These are phyloP conservation scores for Sonneratia caseolaris DNA, from an alignment of 345 rosid species.

Conservation along the genomic window DNA sequence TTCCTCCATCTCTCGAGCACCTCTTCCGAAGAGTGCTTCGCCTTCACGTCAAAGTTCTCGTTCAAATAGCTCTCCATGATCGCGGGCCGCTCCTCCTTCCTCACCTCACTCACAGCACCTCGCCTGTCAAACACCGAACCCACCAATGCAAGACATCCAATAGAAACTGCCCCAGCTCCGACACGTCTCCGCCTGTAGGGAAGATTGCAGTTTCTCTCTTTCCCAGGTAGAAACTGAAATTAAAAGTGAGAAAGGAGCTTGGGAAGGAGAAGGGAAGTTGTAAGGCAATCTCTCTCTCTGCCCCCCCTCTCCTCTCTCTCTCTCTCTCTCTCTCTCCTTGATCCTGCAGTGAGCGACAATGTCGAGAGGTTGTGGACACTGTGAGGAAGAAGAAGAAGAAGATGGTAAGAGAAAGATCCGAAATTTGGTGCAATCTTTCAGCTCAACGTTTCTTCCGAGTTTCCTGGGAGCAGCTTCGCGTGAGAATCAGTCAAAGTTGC, in stretches of 20 bases:
- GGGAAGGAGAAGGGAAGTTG: neutral
- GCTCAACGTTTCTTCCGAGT: too few relatives aligned
- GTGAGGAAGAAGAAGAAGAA: neutral
- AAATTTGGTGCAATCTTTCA: neutral
- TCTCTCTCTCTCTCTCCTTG: neutral
- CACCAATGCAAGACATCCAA: neutral
- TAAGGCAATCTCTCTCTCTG: neutral
- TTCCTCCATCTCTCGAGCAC: slow-evolving; percentile 62
- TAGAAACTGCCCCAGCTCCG: neutral
- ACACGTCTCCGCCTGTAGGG: neutral
- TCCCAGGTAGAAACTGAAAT: neutral
- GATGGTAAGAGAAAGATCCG: neutral
- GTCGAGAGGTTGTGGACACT: slow-evolving; percentile 2
- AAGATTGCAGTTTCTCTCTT: neutral
- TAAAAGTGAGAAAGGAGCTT: neutral
- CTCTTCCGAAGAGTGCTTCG: slow-evolving; percentile 63
- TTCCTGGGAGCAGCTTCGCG: neutral
- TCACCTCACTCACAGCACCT: neutral
- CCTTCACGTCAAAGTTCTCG: slow-evolving; percentile 54
- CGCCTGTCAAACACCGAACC: neutral
- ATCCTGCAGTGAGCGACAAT: slow-evolving; percentile 1
- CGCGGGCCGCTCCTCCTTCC: neutral
- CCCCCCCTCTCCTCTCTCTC: neutral
- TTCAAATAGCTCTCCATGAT: slow-evolving; percentile 59
- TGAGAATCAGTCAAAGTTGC: neutral